Evolutionary conservation across 1,139 yeast species (phyloP), one percentile per base, ranked within the genome.

Genomic region (Magnusiomyces tetraspermus): DNA sequence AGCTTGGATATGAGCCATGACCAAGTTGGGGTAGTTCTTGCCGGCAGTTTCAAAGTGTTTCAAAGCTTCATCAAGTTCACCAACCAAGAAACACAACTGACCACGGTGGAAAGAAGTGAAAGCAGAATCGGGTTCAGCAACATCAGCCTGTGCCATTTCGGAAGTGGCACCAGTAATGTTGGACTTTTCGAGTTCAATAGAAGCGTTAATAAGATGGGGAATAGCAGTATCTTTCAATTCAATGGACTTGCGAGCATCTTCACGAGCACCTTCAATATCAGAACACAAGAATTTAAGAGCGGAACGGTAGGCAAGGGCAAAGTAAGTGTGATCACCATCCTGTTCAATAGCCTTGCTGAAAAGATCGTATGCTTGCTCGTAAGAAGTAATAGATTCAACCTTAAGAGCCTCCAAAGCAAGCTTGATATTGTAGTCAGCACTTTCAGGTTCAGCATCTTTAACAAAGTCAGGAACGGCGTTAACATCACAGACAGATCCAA

Each of bases 51-150:
- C 79, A 68, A 89, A 94, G 69, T 86, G 82, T 50, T 71, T 73
- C 64, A 82, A 79, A 45, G 98, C 97, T 59, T 81, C 76, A 46
- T 73, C 72, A 64, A 85, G 80, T 61, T 88, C 86, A 58, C 83
- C 84, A 58, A 87, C 80, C 62, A 92, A 76, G 72, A 90, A 92
- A 68, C 77, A 79, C 67, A 90, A 78, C 77, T 94, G 99, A 61
- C 96, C 98, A 66, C 86, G 83, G 73, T 94, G 98, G 75, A 92
- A 92, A 74, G 82, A 87, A 60, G 85, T 80, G 67, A 94, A 96
- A 40, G 95, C 80, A 66, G 82, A 80, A 37, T 78, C 71, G 48
- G 92, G 81, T 64, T 86, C 83, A 60, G 85, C 67, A 57, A 76
- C 74, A 59, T 82, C 76, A 42, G 97, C 98, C 53, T 76, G 73